phyloP scores from a whole-genome alignment of 176 grass and related monocot species.

The Metroxylon sagu region DNA sequence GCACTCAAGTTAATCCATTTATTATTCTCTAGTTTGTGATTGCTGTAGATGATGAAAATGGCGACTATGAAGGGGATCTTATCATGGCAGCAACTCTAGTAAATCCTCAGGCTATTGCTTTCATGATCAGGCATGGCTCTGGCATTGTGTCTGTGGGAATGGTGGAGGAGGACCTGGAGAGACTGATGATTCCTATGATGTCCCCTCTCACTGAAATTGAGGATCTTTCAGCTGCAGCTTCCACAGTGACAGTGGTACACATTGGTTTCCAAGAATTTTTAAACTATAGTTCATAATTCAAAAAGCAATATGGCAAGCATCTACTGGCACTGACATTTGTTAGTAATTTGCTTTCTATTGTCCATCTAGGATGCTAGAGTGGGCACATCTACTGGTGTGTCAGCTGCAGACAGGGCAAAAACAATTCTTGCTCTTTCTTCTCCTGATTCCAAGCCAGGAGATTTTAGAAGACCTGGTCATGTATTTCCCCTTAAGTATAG shows the following conservation, averaged over 20 bases:
- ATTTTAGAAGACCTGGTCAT: conserved; percentile 74
- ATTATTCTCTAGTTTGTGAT: conserved; percentile 84
- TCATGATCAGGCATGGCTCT: conserved; percentile 88
- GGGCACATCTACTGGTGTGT: conserved; percentile 56
- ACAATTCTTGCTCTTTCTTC: conserved; percentile 69
- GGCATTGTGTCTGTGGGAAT: conserved; percentile 89
- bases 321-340: no score
- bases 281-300: no score
- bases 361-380: conserved; percentile 66
- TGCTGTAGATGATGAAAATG: conserved; percentile 87
- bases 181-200: conserved; percentile 93
- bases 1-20: background rate
- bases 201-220: conserved; percentile 60
- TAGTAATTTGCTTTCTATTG: no score
- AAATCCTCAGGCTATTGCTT: conserved; percentile 46
- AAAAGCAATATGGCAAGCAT: no score
- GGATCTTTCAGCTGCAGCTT: conserved; percentile 51
- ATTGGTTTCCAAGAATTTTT: background rate
- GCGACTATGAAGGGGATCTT: conserved; percentile 59
- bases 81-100: conserved; percentile 71
- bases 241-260: conserved; percentile 77
- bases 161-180: conserved; percentile 71
- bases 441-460: conserved; percentile 69
- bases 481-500: conserved; percentile 82
- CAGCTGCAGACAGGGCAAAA: conserved; percentile 71